These are phyloP conservation scores for Yamadazyma atmosphaerica DNA, from an alignment of 1,139 yeast genomes.

Conservation along the genomic window DNA sequence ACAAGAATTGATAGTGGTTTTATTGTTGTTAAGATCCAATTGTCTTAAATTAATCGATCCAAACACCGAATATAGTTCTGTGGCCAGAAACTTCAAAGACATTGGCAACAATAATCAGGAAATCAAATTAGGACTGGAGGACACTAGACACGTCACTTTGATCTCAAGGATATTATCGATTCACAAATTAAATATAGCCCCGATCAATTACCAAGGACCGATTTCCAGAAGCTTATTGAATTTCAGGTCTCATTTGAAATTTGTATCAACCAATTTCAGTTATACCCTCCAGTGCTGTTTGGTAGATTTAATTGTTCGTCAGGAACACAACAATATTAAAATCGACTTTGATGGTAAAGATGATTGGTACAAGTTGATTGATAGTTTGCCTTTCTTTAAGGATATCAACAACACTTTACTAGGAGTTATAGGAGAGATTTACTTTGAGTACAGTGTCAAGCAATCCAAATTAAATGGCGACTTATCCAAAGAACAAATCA, in stretches of 20 bases:
- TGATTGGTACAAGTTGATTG: conserved; percentile 60
- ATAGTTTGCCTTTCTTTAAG: conserved; percentile 60
- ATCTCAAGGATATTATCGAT: conserved; percentile 61
- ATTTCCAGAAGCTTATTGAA: conserved; percentile 61
- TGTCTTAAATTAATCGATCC: conserved; percentile 30
- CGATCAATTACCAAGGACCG: conserved; percentile 69
- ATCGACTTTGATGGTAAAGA: conserved; percentile 35
- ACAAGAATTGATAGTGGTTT: conserved; percentile 41
- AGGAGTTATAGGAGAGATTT: conserved; percentile 46
- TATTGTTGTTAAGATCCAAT: conserved; percentile 41
- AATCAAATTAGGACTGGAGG: conserved; percentile 32
- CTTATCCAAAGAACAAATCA: conserved; percentile 27
- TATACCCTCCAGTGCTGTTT: conserved; percentile 55
- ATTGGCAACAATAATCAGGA: conserved; percentile 15
- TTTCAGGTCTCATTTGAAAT: conserved; percentile 66
- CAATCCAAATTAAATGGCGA: conserved; percentile 25
- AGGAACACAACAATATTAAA: conserved; percentile 49
- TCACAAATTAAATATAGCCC: conserved; percentile 52
- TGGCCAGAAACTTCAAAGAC: conserved; percentile 37
- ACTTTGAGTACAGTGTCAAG: conserved; percentile 39
- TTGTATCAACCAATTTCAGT: conserved; percentile 50
- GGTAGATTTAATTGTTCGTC: conserved; percentile 53
- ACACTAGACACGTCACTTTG: conserved; percentile 41
- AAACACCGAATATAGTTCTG: conserved; percentile 33
- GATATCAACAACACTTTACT: conserved; percentile 45